Percentiles rank a stretch among this genome's conserved stretches.
phyloP scores from a whole-genome alignment of 164 flowering plant genomes.

The Tetracentron sinense region DNA sequence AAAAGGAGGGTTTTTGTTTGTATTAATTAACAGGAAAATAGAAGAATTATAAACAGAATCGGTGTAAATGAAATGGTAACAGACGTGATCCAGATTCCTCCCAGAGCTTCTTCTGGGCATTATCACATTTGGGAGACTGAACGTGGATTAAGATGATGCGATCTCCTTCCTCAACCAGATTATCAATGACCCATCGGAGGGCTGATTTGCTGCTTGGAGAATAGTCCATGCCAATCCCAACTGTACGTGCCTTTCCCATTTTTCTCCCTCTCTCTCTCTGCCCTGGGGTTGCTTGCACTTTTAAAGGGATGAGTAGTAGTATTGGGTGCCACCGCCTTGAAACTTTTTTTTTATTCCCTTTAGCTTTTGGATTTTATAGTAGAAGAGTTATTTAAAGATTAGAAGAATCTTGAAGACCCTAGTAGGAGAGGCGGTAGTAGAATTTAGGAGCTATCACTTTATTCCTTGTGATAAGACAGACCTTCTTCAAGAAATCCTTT shows the following conservation, averaged over 20 bases:
- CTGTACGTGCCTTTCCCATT: conserved; percentile 35
- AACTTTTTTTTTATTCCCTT: too few species aligned
- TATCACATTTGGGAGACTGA: conserved; percentile 43
- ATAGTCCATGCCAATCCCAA: conserved; percentile 64
- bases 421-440: too few species aligned
- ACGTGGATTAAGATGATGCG: conserved; percentile 43
- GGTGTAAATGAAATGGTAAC: background rate
- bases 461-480: too few species aligned
- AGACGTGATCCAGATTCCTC: conserved; percentile 66
- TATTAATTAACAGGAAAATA: background rate
- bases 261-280: conserved; percentile 17
- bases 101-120: conserved; percentile 44
- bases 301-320: background rate
- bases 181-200: conserved; percentile 50
- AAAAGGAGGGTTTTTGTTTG: too few species aligned
- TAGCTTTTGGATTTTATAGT: too few species aligned
- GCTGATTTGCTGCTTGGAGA: conserved; percentile 62
- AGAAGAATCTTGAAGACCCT: too few species aligned
- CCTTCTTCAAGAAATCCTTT: too few species aligned
- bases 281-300: background rate
- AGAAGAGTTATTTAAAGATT: too few species aligned
- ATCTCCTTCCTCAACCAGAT: conserved; percentile 42
- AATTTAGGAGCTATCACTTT: too few species aligned
- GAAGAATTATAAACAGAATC: background rate
- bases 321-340: too few species aligned